These are phyloP conservation scores for Ganoderma lucidum DNA, from an alignment of 1,284 basidiomycete genomes.

Conservation along the genomic window DNA sequence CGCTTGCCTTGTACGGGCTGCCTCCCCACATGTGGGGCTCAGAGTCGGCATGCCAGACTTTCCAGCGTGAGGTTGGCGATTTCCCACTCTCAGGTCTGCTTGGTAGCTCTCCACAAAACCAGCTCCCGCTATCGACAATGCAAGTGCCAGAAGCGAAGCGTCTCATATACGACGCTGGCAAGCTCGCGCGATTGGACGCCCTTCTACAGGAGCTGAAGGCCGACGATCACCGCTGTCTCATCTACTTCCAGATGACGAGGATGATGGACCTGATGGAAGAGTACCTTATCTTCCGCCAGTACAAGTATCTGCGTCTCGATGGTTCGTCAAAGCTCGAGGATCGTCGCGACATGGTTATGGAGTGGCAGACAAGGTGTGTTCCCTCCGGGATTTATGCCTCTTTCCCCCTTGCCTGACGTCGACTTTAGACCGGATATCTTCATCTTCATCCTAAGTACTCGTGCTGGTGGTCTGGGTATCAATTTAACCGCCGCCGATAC, in stretches of 20 bases:
- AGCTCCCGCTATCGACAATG: constrained; percentile 88
- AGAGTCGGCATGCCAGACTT: constrained; percentile 58
- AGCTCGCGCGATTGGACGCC: constrained; percentile 90
- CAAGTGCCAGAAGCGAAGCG: constrained; percentile 96
- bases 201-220: constrained; percentile 93
- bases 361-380: constrained; percentile 96
- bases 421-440: constrained; percentile 87
- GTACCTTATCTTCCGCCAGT: constrained; percentile 97
- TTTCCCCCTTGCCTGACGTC: background rate
- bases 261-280: constrained; percentile 99
- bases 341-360: constrained; percentile 98
- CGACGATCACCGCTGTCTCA: constrained; percentile 92
- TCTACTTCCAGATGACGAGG: constrained; percentile 99
- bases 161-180: constrained; percentile 96
- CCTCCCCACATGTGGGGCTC: constrained; percentile 75
- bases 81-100: constrained; percentile 79
- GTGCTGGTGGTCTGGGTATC: constrained; percentile 98
- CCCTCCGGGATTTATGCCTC: background rate
- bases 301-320: constrained; percentile 97
- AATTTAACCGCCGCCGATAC: constrained; percentile 98
- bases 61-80: constrained; percentile 64
- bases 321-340: constrained; percentile 97
- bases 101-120: constrained; percentile 70
- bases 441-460: constrained; percentile 94
- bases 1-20: constrained; percentile 87